Conservation (phyloP, 164 flowering plant genomes). For the Litsea cubeba region DNA sequence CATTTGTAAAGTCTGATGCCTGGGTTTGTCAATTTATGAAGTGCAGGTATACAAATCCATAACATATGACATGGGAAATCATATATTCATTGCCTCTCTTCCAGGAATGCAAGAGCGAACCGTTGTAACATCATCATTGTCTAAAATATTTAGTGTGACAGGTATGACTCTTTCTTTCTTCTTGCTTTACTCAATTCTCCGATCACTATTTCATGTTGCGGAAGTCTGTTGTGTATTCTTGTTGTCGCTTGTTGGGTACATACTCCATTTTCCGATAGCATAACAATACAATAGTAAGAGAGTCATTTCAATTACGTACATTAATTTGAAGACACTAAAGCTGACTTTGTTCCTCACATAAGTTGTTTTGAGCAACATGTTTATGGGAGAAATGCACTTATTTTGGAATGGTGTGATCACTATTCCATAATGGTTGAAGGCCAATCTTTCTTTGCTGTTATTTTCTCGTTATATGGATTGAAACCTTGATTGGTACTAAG, state of each 20-base stretch:
- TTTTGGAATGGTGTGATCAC: too few relatives aligned
- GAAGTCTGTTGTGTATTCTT: not conserved
- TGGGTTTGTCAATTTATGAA: not conserved
- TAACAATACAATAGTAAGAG: not conserved
- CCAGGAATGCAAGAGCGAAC: conserved; percentile 76
- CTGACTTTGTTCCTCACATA: too few relatives aligned
- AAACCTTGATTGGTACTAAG: too few relatives aligned
- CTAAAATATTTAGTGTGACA: conserved; percentile 72
- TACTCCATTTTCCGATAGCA: not conserved
- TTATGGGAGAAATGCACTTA: too few relatives aligned
- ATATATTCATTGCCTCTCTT: conserved; percentile 66
- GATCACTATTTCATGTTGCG: not conserved
- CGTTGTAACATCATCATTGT: conserved; percentile 74
- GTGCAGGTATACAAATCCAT: conserved; percentile 74
- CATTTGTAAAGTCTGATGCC: not conserved
- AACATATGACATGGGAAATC: conserved; percentile 51
- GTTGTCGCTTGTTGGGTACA: not conserved
- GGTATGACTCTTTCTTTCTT: conserved; percentile 26
- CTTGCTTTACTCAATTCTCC: not conserved
- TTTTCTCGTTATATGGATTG: too few relatives aligned
- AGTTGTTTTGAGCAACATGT: too few relatives aligned
- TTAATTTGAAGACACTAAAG: too few relatives aligned
- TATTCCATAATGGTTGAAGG: too few relatives aligned
- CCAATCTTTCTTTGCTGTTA: too few relatives aligned
- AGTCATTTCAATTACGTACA: too few relatives aligned